Percentiles rank a stretch among this genome's conserved stretches.
Conservation (phyloP, 805 yeast genomes). For the Metschnikowia amazonensis region DNA sequence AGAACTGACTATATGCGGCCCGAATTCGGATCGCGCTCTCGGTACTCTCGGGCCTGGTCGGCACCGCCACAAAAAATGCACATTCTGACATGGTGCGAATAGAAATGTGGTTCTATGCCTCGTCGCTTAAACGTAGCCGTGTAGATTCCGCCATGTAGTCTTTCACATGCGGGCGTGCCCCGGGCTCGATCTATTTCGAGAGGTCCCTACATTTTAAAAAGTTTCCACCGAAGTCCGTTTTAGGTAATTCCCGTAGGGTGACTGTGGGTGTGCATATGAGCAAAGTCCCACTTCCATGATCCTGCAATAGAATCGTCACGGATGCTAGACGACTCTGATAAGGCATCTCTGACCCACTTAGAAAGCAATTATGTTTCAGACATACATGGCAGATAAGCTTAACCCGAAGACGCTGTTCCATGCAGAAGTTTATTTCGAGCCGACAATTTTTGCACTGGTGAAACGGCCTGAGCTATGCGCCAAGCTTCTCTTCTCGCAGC, state of each 20-base stretch:
- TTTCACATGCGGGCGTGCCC: not conserved
- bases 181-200: not conserved
- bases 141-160: not conserved
- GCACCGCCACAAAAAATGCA: not conserved
- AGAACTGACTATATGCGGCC: constrained; percentile 3
- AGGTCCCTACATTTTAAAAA: not conserved
- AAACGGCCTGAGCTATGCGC: not conserved
- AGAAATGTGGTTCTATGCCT: not conserved
- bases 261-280: not conserved
- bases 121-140: not conserved
- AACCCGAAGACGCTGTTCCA: not conserved
- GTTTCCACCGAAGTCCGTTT: not conserved
- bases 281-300: not conserved
- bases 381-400: not conserved
- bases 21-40: not conserved
- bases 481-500: not conserved
- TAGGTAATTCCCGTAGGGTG: not conserved
- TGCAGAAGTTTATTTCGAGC: not conserved
- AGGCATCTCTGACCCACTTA: not conserved
- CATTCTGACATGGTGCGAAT: constrained; percentile 4
- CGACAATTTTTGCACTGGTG: not conserved
- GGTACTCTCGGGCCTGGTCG: not conserved
- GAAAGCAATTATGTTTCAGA: not conserved
- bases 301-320: not conserved
- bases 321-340: not conserved